A percentile compares a stretch with the other conserved stretches of the same genome.
phyloP scores from a whole-genome alignment of 345 rosid species.

The Citrus hindsii region DNA sequence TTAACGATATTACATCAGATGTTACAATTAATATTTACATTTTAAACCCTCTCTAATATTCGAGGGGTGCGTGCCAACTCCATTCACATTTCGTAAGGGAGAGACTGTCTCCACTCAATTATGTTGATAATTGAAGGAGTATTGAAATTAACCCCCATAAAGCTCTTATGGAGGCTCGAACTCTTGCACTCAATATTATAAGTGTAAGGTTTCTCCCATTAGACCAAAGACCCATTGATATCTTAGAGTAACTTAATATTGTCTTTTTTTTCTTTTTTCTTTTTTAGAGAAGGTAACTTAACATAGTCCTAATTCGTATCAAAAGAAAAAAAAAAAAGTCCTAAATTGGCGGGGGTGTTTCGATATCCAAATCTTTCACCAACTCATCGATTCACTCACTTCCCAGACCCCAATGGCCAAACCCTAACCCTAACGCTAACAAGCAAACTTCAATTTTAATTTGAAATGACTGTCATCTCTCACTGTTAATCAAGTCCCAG shows the following conservation, averaged over 20 bases:
- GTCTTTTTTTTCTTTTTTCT: too few species aligned
- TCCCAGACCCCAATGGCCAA: not conserved
- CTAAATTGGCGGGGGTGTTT: not conserved
- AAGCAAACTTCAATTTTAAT: constrained; percentile 55
- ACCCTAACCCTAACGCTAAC: constrained; percentile 23
- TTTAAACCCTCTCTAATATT: rapidly evolving
- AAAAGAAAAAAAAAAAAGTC: too few species aligned
- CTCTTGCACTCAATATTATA: rapidly evolving
- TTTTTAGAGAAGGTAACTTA: too few species aligned
- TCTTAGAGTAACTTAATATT: too few species aligned
- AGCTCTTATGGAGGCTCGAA: rapidly evolving
- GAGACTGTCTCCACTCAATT: rapidly evolving
- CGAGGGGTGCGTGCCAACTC: rapidly evolving
- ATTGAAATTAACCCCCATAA: too few species aligned
- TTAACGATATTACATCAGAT: too few species aligned
- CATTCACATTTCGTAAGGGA: too few species aligned
- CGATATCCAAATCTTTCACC: too few species aligned
- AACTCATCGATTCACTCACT: too few species aligned
- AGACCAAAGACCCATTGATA: rapidly evolving
- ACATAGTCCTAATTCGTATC: too few species aligned
- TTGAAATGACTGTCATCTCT: constrained; percentile 72
- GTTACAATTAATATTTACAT: too few species aligned
- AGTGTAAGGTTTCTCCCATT: rapidly evolving
- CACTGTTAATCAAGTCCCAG: constrained; percentile 60
- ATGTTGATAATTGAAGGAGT: rapidly evolving